Evolutionary conservation across 2,329 filamentous ascomycete species (phyloP).

Genomic region (Colletotrichum endophyticum): DNA sequence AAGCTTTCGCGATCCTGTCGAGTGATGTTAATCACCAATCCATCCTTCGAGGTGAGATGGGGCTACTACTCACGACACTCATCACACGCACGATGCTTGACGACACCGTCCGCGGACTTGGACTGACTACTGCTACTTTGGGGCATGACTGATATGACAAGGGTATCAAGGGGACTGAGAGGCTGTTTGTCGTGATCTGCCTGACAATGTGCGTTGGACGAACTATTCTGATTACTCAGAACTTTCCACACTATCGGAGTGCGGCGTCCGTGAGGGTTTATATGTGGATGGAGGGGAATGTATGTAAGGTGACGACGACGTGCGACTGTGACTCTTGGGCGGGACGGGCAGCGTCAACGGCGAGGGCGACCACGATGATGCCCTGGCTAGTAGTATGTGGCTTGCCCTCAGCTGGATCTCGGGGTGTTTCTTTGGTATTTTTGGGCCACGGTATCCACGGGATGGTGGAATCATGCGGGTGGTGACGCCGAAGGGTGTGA

Average conservation of each 20-base stretch:
- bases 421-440: background rate
- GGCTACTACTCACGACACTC: slow-evolving; percentile 63
- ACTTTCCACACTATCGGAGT: slow-evolving; percentile 2
- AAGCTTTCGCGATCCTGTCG: slow-evolving; percentile 64
- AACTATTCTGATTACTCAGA: slow-evolving; percentile 9
- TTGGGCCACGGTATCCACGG: background rate
- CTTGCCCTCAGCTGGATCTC: slow-evolving; percentile 16
- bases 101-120: slow-evolving; percentile 24
- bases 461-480: background rate
- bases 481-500: slow-evolving; percentile 7
- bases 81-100: slow-evolving; percentile 68
- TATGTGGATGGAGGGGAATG: background rate
- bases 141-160: slow-evolving; percentile 12
- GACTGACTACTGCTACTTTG: slow-evolving; percentile 12
- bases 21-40: slow-evolving; percentile 8
- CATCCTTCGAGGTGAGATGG: background rate
- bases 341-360: background rate
- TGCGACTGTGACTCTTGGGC: background rate
- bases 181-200: background rate
- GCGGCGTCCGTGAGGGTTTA: background rate
- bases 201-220: background rate
- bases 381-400: background rate
- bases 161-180: background rate
- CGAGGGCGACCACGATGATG: background rate
- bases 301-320: background rate